Evolutionary conservation across 2,329 filamentous ascomycete species (phyloP).

Genomic region (Paecilomyces sp.): DNA sequence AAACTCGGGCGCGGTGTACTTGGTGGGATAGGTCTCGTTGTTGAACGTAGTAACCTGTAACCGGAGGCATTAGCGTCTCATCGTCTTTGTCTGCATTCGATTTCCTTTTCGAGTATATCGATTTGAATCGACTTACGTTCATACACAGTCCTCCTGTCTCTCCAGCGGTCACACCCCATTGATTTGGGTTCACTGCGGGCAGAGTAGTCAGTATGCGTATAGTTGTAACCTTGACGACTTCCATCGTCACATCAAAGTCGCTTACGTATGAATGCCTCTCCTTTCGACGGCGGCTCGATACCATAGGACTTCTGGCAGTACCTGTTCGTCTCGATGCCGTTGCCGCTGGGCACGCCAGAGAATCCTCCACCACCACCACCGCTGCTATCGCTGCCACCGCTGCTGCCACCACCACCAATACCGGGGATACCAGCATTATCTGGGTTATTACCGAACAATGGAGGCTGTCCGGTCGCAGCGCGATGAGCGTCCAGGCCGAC

Average conservation of each 20-base stretch:
- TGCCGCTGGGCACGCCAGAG: conserved; percentile 15
- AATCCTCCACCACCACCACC: conserved; percentile 10
- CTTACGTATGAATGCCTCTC: conserved; percentile 44
- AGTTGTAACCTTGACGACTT: conserved; percentile 1
- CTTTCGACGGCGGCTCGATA: conserved; percentile 38
- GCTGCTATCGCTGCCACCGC: conserved; percentile 7
- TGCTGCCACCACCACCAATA: conserved; percentile 12
- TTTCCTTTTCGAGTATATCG: neutral
- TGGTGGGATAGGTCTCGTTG: conserved; percentile 45
- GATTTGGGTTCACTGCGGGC: conserved; percentile 49
- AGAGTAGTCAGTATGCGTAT: conserved; percentile 1
- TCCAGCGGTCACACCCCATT: conserved; percentile 43
- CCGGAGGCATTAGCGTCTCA: neutral
- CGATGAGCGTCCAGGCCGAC: conserved; percentile 44
- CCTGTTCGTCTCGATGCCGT: conserved; percentile 25
- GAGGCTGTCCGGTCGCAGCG: conserved; percentile 34
- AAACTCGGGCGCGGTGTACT: conserved; percentile 42
- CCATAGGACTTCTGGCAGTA: conserved; percentile 42
- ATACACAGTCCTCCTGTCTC: conserved; percentile 42
- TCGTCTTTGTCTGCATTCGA: too few relatives aligned
- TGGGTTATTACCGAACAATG: conserved; percentile 33
- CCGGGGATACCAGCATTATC: neutral
- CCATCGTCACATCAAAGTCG: conserved; percentile 5
- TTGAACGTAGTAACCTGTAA: conserved; percentile 42
- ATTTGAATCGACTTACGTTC: conserved; percentile 39